Conservation (phyloP, 2,329 filamentous ascomycete genomes). For the Scleromitrula shiraiana region DNA sequence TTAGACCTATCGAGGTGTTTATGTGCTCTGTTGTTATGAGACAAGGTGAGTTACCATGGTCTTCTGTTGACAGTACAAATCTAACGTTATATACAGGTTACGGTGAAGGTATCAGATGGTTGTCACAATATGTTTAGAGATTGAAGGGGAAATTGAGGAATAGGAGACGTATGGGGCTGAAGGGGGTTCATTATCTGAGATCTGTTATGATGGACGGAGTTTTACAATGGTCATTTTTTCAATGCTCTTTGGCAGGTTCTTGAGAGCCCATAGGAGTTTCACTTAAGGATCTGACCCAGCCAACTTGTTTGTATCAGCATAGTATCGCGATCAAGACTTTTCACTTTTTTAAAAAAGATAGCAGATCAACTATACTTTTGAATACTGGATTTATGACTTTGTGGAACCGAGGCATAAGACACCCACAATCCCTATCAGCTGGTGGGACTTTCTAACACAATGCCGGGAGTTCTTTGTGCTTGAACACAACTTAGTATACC, state of each 20-base stretch:
- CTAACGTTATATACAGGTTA: constrained; percentile 47
- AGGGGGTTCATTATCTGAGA: constrained; percentile 17
- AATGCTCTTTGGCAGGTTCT: constrained; percentile 19
- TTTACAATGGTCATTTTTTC: constrained; percentile 27
- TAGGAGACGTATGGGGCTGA: constrained; percentile 5
- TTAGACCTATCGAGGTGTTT: constrained; percentile 92
- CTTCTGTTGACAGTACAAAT: constrained; percentile 7
- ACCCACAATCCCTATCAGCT: too few species aligned
- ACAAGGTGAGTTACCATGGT: constrained; percentile 54
- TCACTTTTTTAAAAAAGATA: constrained; percentile 7
- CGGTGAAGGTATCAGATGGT: constrained; percentile 83
- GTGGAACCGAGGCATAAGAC: neutral
- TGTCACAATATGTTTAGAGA: constrained; percentile 80
- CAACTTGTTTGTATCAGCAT: constrained; percentile 27
- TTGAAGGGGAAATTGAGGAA: neutral
- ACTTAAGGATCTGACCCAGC: constrained; percentile 17
- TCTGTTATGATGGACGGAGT: constrained; percentile 28
- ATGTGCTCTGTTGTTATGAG: constrained; percentile 99
- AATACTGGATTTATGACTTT: too few species aligned
- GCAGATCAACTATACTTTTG: too few species aligned
- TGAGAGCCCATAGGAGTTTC: constrained; percentile 17
- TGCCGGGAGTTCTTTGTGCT: too few species aligned
- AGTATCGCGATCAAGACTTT: constrained; percentile 27
- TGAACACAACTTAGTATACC: too few species aligned
- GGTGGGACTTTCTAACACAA: too few species aligned